These are phyloP conservation scores for Boletus semigastroideus DNA, from an alignment of 1,284 basidiomycete species.

Conservation along the genomic window DNA sequence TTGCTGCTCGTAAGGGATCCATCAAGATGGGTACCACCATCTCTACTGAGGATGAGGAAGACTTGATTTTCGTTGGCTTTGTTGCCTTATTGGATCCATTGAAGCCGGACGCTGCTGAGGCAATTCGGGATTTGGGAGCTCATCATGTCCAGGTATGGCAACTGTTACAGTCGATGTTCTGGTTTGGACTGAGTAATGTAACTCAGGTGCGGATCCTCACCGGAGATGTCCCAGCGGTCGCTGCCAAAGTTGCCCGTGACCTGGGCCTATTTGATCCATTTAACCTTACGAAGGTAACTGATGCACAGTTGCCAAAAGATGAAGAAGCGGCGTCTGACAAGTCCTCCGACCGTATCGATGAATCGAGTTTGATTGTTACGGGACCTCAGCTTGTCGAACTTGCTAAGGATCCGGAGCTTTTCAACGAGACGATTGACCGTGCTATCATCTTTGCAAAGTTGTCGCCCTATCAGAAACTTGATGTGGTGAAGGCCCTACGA, in stretches of 20 bases:
- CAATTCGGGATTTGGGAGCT: conserved; percentile 28
- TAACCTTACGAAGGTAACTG: conserved; percentile 14
- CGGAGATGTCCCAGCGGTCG: conserved; percentile 31
- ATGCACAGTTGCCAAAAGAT: conserved; percentile 17
- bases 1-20: conserved; percentile 26
- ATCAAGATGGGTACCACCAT: conserved; percentile 18
- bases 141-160: conserved; percentile 32
- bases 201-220: conserved; percentile 33
- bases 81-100: conserved; percentile 31
- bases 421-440: conserved; percentile 32
- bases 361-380: conserved; percentile 31
- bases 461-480: conserved; percentile 35
- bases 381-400: conserved; percentile 32
- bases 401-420: conserved; percentile 28
- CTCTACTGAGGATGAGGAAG: conserved; percentile 28
- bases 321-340: conserved; percentile 23
- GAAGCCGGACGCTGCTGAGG: conserved; percentile 33
- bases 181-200: conserved; percentile 1
- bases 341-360: conserved; percentile 12
- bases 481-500: conserved; percentile 32
- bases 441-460: conserved; percentile 33
- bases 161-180: neutral
- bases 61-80: conserved; percentile 31
- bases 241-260: conserved; percentile 35
- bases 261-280: conserved; percentile 29